These are phyloP conservation scores for Spathaspora gorwiae DNA, from an alignment of 805 yeast genomes.

Conservation along the genomic window DNA sequence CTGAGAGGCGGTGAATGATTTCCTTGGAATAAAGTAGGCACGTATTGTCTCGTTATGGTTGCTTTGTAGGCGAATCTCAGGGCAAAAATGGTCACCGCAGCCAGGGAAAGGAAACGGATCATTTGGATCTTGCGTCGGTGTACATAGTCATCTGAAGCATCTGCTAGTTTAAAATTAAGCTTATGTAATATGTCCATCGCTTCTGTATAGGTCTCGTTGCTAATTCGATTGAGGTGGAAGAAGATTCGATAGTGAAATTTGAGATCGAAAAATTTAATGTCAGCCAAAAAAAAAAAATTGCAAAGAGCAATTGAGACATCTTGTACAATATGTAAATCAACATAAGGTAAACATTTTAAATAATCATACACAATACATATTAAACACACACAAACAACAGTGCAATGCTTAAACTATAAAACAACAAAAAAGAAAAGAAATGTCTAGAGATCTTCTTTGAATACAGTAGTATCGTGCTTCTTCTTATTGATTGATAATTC, in stretches of 20 bases:
- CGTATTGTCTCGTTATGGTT: constrained; percentile 64
- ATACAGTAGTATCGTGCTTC: constrained; percentile 32
- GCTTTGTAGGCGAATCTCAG: constrained; percentile 77
- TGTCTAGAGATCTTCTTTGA: constrained; percentile 38
- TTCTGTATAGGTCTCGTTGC: too few species aligned
- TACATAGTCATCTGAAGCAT: constrained; percentile 46
- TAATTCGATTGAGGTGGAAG: too few species aligned
- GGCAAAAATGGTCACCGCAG: constrained; percentile 65
- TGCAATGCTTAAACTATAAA: too few species aligned
- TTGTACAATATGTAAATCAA: too few species aligned
- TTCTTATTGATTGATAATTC: constrained; percentile 25
- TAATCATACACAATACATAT: too few species aligned
- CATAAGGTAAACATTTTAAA: too few species aligned
- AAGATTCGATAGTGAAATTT: too few species aligned
- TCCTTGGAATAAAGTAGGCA: constrained; percentile 75
- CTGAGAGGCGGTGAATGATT: constrained; percentile 84
- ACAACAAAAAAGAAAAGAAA: too few species aligned
- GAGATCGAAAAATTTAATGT: too few species aligned
- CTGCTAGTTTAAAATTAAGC: constrained; percentile 24
- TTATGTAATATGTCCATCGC: constrained; percentile 3
- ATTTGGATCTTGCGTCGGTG: constrained; percentile 66
- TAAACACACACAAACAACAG: too few species aligned
- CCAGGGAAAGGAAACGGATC: constrained; percentile 66
- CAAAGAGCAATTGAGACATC: too few species aligned
- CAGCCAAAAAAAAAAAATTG: too few species aligned